Evolutionary conservation across 768 basidiomycete species (phyloP), one percentile per base, ranked within the genome.

Genomic region (Asterophora lycoperdoides): DNA sequence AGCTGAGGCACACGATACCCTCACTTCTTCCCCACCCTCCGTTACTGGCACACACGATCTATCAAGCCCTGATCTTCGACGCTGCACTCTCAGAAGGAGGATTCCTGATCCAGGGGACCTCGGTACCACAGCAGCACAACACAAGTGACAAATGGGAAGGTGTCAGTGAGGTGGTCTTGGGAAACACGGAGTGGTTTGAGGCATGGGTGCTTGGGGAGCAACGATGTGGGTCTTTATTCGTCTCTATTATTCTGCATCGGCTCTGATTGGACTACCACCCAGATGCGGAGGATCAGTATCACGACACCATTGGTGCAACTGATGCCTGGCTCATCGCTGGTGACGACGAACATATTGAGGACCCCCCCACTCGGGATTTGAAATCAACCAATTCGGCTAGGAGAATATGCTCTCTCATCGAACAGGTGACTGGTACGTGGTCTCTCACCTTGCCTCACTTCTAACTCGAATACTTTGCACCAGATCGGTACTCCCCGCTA

Each of bases 21-120:
- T 63, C 76, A 15, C 67, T 98, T 9, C 68, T 98, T 4, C 68
- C 80, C 2, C 82, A 85, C 55, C 89, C 96, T 0, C 81, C 93
- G 0, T 68, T 98, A 17, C 73, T 99, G 6, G 96, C 96, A 1
- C 95, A 99, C 60, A 97, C 93, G 1, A 86, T 98, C 41, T 95
- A 95, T 63, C 92, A 98, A 64, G 81, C 93, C 0, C 71, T 98
- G 3, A 66, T 83, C 0, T 99, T 98, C 56, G 96, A 99, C 65
- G 80, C 84, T 20, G 75, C 83, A 17, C 60, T 97, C 32, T 68
- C 72, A 14, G 87, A 88, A 54, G 80, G 83, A 62, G 89, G 86
- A 0, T 96, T 92, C 60, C 68, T 67, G 23, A 66, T 87, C 10
- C 63, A 70, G 17, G 75, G 75, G 1, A 87, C 84, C 11, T 74